Evolutionary conservation across 148 eudicot genomes (phyloP), one percentile per base, ranked within the genome.

Genomic region (Cornus kousa): DNA sequence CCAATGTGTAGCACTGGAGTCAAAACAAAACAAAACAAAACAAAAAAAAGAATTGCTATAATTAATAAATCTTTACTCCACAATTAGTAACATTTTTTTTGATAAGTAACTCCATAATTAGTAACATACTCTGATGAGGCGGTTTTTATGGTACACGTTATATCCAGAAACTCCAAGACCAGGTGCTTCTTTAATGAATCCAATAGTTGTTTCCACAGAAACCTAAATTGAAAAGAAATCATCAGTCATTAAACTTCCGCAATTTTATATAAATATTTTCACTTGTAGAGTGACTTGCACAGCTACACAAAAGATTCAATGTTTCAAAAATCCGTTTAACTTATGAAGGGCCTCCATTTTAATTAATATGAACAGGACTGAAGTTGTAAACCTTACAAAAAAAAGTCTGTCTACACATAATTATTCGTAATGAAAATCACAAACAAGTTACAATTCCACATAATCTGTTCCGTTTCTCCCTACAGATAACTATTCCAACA

Each of bases 121-220:
- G 64, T 55, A 39, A 77, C 89, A 72, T 96, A 96, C 99, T 95
- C 95, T 87, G 88, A 96, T 96, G 71, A 96, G 91, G 57, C 99
- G 97, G 85, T 96, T 96, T 86, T 96, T 96, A 79, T 96, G 98
- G 93, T 96, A 96, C 19, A 96, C 91, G 62, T 96, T 96, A 78
- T 88, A 96, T 76, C 99, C 99, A 79, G 83, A 81, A 65, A 96
- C 83, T 74, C 77, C 76, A 85, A 95, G 86, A 32, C 88, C 86
- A 75, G 99, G 97, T 67, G 92, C 93, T 90, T 92, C 97, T 86
- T 90, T 92, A 65, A 93, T 86, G 83, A 96, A 92, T 70, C 99
- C 99, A 73, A 96, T 79, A 20, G 92, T 90, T 37, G 94, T 86
- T 80, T 87, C 85, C 72, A 91, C 94, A 14, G 72, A 57, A 66